These are phyloP conservation scores for Zychaea mexicana DNA, from an alignment of 371 early-diverging fungal genomes.

Conservation along the genomic window DNA sequence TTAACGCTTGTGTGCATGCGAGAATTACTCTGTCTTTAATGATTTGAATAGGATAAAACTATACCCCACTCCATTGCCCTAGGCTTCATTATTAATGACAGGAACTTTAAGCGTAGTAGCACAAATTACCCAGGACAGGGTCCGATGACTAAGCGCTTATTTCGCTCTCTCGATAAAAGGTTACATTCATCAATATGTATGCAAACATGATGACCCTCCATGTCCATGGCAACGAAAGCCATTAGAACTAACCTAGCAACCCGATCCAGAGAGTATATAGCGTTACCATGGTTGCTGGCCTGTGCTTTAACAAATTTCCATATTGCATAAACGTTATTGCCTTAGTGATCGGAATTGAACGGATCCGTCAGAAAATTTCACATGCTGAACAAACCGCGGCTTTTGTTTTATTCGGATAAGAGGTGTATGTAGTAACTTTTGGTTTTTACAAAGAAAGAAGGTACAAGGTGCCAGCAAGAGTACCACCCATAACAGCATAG, in stretches of 20 bases:
- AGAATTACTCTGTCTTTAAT: no score
- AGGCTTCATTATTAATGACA: no score
- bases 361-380: neutral
- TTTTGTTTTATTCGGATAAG: slow-evolving; percentile 5
- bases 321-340: neutral
- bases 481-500: slow-evolving; percentile 74
- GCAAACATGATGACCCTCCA: neutral
- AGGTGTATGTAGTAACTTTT: no score
- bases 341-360: neutral
- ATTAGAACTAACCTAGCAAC: neutral
- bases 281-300: no score
- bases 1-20: no score
- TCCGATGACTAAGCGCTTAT: no score
- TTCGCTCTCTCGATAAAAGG: no score
- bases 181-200: neutral
- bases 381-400: slow-evolving; percentile 7
- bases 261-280: no score
- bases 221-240: neutral
- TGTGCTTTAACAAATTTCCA: neutral
- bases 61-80: no score
- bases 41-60: no score
- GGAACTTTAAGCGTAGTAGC: no score
- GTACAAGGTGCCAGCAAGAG: slow-evolving; percentile 59
- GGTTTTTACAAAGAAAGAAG: slow-evolving; percentile 57
- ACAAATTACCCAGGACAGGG: no score